These are phyloP conservation scores for Populus euphratica DNA, from an alignment of 345 rosid species.

Conservation along the genomic window DNA sequence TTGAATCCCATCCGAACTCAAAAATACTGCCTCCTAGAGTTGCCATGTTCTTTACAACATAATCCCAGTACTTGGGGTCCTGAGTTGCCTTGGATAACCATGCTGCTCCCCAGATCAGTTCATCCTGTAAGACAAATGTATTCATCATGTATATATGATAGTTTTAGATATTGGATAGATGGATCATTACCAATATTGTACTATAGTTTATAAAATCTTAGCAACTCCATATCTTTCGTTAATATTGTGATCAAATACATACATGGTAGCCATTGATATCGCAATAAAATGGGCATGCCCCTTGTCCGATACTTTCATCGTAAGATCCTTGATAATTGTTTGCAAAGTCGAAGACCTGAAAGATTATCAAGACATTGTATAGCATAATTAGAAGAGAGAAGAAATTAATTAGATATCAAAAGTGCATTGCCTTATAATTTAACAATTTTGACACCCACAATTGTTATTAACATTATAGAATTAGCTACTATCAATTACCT, in stretches of 20 bases:
- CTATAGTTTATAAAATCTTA: no score
- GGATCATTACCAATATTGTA: no score
- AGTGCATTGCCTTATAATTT: background rate
- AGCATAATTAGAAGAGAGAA: background rate
- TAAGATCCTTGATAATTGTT: constrained; percentile 23
- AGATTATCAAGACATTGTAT: background rate
- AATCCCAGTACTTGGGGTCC: constrained; percentile 2
- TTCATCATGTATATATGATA: no score
- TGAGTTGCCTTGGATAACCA: constrained; percentile 25
- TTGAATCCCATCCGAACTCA: constrained; percentile 29
- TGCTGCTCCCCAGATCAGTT: constrained; percentile 28
- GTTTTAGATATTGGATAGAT: no score
- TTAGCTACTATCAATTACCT: background rate
- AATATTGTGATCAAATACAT: background rate
- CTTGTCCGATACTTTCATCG: background rate
- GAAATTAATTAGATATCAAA: background rate
- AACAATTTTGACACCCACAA: background rate
- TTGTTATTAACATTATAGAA: no score
- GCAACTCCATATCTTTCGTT: no score
- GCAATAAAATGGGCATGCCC: constrained; percentile 27
- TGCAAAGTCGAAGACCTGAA: constrained; percentile 20
- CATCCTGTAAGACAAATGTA: constrained; percentile 14
- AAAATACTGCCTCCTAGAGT: background rate
- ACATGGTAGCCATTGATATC: constrained; percentile 19
- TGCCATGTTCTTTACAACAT: background rate